Conservation (phyloP, 805 yeast genomes). For the Cyberlindnera amylophila region DNA sequence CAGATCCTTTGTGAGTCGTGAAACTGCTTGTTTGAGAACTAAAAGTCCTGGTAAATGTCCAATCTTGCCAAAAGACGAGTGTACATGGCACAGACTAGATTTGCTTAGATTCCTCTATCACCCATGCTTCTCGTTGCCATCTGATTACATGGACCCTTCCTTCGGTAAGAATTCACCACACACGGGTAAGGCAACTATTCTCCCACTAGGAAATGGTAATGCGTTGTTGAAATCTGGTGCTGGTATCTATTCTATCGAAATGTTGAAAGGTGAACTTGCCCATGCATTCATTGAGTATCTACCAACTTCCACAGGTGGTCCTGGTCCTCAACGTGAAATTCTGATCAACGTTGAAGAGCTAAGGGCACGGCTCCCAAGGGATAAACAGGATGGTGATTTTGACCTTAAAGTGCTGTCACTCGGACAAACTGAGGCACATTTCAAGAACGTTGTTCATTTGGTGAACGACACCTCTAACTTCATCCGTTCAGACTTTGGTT, state of each 20-base stretch:
- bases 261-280: conserved; percentile 42
- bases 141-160: conserved; percentile 51
- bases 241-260: conserved; percentile 76
- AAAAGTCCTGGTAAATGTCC: conserved; percentile 45
- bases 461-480: conserved; percentile 16
- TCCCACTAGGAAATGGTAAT: conserved; percentile 42
- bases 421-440: conserved; percentile 56
- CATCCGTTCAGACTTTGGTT: conserved; percentile 35
- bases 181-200: conserved; percentile 41
- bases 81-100: conserved; percentile 87
- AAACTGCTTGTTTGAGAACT: conserved; percentile 53
- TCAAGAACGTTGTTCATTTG: conserved; percentile 43
- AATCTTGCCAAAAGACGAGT: conserved; percentile 56
- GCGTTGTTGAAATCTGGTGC: conserved; percentile 48
- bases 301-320: conserved; percentile 54
- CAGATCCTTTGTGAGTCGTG: conserved; percentile 76
- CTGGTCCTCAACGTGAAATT: conserved; percentile 54
- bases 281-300: conserved; percentile 56
- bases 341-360: conserved; percentile 46
- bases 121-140: conserved; percentile 71
- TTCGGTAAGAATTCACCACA: conserved; percentile 24
- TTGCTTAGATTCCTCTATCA: conserved; percentile 74
- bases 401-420: conserved; percentile 50
- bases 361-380: conserved; percentile 30
- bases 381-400: conserved; percentile 34